A percentile compares a stretch with the other conserved stretches of the same genome.
phyloP scores from a whole-genome alignment of 2,329 filamentous ascomycete genomes.

The Talaromyces sp. region DNA sequence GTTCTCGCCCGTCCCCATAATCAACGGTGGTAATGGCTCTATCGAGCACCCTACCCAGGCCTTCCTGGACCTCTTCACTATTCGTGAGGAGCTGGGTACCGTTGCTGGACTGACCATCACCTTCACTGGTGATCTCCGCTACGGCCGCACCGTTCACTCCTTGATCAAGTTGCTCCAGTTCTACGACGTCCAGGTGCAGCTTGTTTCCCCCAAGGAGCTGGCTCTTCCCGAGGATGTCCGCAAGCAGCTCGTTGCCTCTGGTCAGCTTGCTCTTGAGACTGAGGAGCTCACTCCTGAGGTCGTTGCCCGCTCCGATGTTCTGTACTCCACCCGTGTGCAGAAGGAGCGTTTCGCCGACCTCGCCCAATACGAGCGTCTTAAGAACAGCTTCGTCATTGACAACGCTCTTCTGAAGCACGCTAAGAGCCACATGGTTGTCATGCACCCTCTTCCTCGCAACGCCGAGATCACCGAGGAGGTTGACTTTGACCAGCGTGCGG shows the following conservation, averaged over 20 bases:
- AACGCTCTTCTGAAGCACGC: conserved; percentile 87
- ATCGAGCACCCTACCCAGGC: conserved; percentile 97
- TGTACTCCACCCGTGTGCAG: conserved; percentile 97
- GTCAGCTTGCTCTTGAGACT: conserved; percentile 76
- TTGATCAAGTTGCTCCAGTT: conserved; percentile 90
- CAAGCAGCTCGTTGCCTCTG: conserved; percentile 70
- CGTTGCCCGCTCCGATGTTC: conserved; percentile 80
- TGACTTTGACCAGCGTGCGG: conserved; percentile 93
- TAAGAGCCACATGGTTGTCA: conserved; percentile 89
- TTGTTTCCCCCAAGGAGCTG: conserved; percentile 81
- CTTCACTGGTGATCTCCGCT: conserved; percentile 89
- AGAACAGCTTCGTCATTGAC: conserved; percentile 86
- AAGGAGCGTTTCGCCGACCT: conserved; percentile 89
- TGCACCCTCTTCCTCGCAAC: conserved; percentile 94
- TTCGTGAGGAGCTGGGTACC: conserved; percentile 93
- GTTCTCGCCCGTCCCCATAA: conserved; percentile 86
- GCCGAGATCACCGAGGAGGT: conserved; percentile 93
- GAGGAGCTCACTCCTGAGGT: conserved; percentile 84
- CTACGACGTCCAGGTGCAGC: conserved; percentile 92
- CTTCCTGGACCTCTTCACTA: conserved; percentile 96
- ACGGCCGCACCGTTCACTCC: conserved; percentile 93
- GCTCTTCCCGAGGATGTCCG: conserved; percentile 75
- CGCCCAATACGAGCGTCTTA: conserved; percentile 81
- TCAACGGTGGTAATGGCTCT: conserved; percentile 96
- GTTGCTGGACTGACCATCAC: conserved; percentile 95